Percentiles rank a stretch among this genome's conserved stretches.
Evolutionary conservation across 179 eudicot genomes (phyloP).

Genomic region (Silene noctiflora): DNA sequence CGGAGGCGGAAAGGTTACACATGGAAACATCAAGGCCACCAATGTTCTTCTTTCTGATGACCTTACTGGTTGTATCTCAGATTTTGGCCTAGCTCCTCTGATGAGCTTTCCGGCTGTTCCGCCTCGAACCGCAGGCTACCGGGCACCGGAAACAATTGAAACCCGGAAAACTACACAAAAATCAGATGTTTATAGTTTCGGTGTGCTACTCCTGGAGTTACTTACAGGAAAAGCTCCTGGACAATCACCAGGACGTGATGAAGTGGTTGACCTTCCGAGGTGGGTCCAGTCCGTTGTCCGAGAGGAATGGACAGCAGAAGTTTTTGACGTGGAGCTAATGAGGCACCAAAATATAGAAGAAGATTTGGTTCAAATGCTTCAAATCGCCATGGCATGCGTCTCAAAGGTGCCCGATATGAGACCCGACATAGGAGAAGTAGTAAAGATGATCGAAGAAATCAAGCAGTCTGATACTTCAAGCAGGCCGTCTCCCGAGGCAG

Average conservation of each 20-base stretch:
- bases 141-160: constrained; percentile 48
- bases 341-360: constrained; percentile 45
- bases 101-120: constrained; percentile 44
- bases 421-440: constrained; percentile 45
- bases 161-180: constrained; percentile 39
- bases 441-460: constrained; percentile 44
- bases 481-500: constrained; percentile 43
- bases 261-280: constrained; percentile 45
- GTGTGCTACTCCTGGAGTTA: constrained; percentile 45
- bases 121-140: constrained; percentile 44
- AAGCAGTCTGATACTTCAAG: constrained; percentile 36
- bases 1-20: constrained; percentile 36
- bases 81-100: constrained; percentile 41
- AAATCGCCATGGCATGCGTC: constrained; percentile 53
- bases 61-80: constrained; percentile 37
- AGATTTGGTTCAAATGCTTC: constrained; percentile 53
- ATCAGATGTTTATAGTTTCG: constrained; percentile 44
- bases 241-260: constrained; percentile 49
- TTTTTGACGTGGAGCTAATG: constrained; percentile 45
- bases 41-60: constrained; percentile 44
- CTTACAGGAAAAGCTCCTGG: constrained; percentile 46
- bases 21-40: constrained; percentile 45
- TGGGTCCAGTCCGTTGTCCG: constrained; percentile 53
- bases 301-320: constrained; percentile 55
- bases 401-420: constrained; percentile 46